Evolutionary conservation across 2,329 filamentous ascomycete genomes (phyloP).

Genomic region (Colletotrichum costaricense): DNA sequence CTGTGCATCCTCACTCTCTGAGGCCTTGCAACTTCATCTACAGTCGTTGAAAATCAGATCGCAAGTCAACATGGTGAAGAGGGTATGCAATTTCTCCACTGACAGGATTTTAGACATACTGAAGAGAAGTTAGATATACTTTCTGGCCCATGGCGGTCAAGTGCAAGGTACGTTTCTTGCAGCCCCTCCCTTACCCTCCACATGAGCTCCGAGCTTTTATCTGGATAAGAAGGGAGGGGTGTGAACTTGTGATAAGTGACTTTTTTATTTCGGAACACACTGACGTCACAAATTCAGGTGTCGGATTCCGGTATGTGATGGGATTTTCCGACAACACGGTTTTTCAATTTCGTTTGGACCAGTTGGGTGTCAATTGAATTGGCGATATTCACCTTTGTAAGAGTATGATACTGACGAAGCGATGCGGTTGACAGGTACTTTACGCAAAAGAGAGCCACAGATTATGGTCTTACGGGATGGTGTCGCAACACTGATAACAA

Average conservation of each 20-base stretch:
- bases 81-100: constrained; percentile 41
- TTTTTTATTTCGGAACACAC: constrained; percentile 14
- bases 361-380: neutral
- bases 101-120: neutral
- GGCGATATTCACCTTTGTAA: no score
- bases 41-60: neutral
- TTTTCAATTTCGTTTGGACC: neutral
- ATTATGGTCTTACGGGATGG: constrained; percentile 69
- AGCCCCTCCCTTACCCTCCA: constrained; percentile 58
- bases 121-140: constrained; percentile 62
- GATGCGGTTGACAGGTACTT: constrained; percentile 58
- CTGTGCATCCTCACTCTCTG: neutral
- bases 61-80: constrained; percentile 45
- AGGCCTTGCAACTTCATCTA: neutral
- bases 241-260: constrained; percentile 4
- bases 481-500: constrained; percentile 68
- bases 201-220: constrained; percentile 33
- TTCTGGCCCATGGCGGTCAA: constrained; percentile 70
- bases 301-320: constrained; percentile 62
- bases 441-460: constrained; percentile 61
- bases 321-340: neutral
- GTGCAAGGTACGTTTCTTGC: constrained; percentile 70
- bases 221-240: constrained; percentile 10
- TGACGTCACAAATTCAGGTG: constrained; percentile 55
- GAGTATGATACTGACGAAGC: neutral